Percentiles rank a stretch among this genome's conserved stretches.
Evolutionary conservation across 2,329 filamentous ascomycete species (phyloP).

Genomic region (Tolypocladium pustulatum): DNA sequence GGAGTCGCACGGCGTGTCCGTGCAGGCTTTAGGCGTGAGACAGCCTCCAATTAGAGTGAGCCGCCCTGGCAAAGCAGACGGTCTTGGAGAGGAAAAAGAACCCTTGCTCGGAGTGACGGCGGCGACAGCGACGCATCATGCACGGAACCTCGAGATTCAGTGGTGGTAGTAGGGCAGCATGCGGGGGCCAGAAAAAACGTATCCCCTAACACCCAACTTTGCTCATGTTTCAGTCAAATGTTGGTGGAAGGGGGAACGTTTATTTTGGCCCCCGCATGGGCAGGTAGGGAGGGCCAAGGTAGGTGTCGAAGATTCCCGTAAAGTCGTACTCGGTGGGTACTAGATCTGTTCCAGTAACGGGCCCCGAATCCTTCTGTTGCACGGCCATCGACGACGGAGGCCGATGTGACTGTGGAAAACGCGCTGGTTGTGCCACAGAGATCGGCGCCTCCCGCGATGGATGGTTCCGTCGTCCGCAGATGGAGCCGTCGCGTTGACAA

Average conservation of each 20-base stretch:
- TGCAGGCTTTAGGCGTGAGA: not conserved
- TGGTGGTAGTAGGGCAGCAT: too few relatives aligned
- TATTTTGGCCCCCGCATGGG: too few relatives aligned
- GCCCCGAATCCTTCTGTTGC: not conserved
- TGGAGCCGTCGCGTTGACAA: not conserved
- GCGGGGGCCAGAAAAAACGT: too few relatives aligned
- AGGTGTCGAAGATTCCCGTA: not conserved
- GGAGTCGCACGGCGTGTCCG: not conserved
- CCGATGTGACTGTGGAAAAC: not conserved
- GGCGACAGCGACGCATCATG: not conserved
- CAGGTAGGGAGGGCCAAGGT: not conserved
- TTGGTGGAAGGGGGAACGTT: too few relatives aligned
- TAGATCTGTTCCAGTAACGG: not conserved
- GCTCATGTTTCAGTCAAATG: too few relatives aligned
- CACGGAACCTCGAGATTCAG: not conserved
- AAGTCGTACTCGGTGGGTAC: not conserved
- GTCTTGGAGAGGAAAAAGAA: not conserved
- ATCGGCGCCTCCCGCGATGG: not conserved
- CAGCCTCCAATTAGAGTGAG: not conserved
- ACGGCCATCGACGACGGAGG: not conserved
- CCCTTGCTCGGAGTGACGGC: not conserved
- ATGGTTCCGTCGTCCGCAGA: not conserved
- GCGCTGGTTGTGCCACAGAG: not conserved
- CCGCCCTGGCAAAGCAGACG: not conserved
- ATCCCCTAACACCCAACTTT: too few relatives aligned